Percentiles rank a stretch among this genome's conserved stretches.
Evolutionary conservation across 106 monocot species (phyloP).

Genomic region (Phalaenopsis aphrodite): DNA sequence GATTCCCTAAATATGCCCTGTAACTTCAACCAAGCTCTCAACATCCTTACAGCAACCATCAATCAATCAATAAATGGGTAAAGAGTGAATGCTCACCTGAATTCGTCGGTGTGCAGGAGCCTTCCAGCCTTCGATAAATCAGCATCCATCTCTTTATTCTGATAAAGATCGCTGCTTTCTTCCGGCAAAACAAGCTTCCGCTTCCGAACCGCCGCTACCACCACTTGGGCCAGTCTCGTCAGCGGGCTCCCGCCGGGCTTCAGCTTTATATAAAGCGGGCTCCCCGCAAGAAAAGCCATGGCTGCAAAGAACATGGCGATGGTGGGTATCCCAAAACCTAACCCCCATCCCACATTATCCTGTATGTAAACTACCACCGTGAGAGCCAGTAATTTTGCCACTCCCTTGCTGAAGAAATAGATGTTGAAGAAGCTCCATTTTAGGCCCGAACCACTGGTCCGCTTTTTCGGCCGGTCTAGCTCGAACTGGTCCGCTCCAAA

Average conservation of each 20-base stretch:
- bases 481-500: conserved; percentile 70
- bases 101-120: conserved; percentile 33
- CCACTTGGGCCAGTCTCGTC: conserved; percentile 30
- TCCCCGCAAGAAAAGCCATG: background rate
- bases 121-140: conserved; percentile 43
- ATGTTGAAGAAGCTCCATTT: conserved; percentile 40
- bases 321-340: conserved; percentile 36
- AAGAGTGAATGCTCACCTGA: conserved; percentile 4
- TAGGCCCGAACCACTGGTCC: background rate
- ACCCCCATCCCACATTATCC: conserved; percentile 41
- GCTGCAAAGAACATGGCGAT: conserved; percentile 23
- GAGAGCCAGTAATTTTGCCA: conserved; percentile 19
- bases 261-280: background rate
- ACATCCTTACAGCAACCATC: too few relatives aligned
- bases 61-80: background rate
- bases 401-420: conserved; percentile 30
- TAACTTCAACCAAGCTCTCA: too few relatives aligned
- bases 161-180: conserved; percentile 20
- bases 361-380: conserved; percentile 40
- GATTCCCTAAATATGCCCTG: too few relatives aligned
- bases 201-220: conserved; percentile 29
- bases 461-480: background rate
- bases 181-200: conserved; percentile 23
- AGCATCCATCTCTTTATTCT: conserved; percentile 54
- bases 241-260: conserved; percentile 27